These are phyloP conservation scores for Chrysanthemum makinoi DNA, from an alignment of 129 eudicot species.

Conservation along the genomic window DNA sequence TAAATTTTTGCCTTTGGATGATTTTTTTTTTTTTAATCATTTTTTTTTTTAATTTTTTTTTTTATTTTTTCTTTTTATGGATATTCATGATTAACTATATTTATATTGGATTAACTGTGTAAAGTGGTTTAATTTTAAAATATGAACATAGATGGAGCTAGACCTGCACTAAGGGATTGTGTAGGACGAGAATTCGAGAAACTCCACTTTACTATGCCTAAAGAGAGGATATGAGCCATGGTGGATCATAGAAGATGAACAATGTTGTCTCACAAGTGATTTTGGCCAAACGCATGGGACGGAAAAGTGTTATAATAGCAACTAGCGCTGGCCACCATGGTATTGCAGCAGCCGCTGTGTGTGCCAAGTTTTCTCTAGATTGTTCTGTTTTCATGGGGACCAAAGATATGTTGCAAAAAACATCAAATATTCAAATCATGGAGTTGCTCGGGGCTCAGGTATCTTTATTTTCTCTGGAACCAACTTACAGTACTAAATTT, in stretches of 20 bases:
- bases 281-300: constrained; percentile 63
- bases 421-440: constrained; percentile 46
- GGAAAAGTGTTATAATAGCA: constrained; percentile 44
- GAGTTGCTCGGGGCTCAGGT: constrained; percentile 62
- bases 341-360: constrained; percentile 56
- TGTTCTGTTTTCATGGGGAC: constrained; percentile 51
- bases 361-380: constrained; percentile 54
- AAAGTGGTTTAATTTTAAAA: constrained; percentile 9
- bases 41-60: too few species aligned
- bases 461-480: neutral
- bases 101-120: neutral
- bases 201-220: constrained; percentile 63
- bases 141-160: constrained; percentile 39
- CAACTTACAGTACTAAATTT: too few species aligned
- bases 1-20: too few species aligned
- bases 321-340: constrained; percentile 67
- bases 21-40: too few species aligned
- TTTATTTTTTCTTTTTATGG: too few species aligned
- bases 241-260: constrained; percentile 74
- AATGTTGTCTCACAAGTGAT: constrained; percentile 61
- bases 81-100: neutral
- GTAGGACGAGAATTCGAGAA: constrained; percentile 73
- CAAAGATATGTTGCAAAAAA: constrained; percentile 39
- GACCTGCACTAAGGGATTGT: constrained; percentile 49
- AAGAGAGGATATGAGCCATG: constrained; percentile 67